Percentiles rank a stretch among this genome's conserved stretches.
Evolutionary conservation across 2,329 filamentous ascomycete genomes (phyloP).

Genomic region (Aspergillus fijiensis): DNA sequence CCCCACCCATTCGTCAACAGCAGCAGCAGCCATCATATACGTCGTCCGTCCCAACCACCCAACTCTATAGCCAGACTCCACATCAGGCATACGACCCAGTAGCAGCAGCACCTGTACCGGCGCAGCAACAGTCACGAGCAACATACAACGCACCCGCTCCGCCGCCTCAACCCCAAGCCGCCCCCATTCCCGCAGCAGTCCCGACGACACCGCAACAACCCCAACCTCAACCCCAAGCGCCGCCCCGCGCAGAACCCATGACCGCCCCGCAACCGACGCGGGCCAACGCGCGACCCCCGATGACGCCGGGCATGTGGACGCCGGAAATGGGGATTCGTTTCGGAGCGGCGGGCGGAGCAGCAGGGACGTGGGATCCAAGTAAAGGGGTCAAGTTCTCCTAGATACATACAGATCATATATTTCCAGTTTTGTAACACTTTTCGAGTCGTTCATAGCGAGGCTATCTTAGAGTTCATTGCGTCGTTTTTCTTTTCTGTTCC

Average conservation of each 20-base stretch:
- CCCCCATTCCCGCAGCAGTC: not conserved
- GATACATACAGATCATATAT: slow-evolving; percentile 3
- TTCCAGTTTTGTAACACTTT: not conserved
- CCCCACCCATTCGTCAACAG: slow-evolving; percentile 38
- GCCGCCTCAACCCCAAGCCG: slow-evolving; percentile 24
- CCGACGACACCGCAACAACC: slow-evolving; percentile 32
- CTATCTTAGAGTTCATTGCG: no score
- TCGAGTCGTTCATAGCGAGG: no score
- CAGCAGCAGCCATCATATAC: slow-evolving; percentile 35
- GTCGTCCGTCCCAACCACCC: slow-evolving; percentile 26
- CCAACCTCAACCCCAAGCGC: slow-evolving; percentile 37
- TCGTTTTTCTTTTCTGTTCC: no score
- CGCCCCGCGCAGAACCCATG: slow-evolving; percentile 38
- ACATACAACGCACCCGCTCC: slow-evolving; percentile 8
- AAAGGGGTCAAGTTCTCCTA: slow-evolving; percentile 57
- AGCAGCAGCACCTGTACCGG: not conserved
- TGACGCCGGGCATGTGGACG: slow-evolving; percentile 66
- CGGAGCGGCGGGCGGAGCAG: slow-evolving; percentile 49
- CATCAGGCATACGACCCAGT: slow-evolving; percentile 33
- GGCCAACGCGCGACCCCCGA: slow-evolving; percentile 55
- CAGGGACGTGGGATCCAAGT: slow-evolving; percentile 59
- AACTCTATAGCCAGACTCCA: slow-evolving; percentile 45
- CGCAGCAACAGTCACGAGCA: slow-evolving; percentile 13
- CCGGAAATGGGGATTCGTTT: slow-evolving; percentile 82
- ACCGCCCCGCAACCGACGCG: slow-evolving; percentile 50